Evolutionary conservation across 441 rosid species (phyloP).

Genomic region (Raphanus hybrid): DNA sequence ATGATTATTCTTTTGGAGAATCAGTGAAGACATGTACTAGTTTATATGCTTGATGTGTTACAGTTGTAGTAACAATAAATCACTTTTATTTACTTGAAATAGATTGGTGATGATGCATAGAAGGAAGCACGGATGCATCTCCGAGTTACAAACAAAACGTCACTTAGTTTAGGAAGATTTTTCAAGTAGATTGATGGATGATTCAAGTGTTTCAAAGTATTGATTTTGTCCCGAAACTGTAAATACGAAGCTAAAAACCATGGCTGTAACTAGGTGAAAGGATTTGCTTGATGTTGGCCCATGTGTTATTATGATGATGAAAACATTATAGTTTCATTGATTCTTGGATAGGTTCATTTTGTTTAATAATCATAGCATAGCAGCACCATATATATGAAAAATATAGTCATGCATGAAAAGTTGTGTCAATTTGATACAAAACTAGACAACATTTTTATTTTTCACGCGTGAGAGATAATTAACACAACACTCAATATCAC

Average conservation of each 20-base stretch:
- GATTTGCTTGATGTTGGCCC: background rate
- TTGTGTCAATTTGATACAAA: no score
- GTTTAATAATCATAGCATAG: no score
- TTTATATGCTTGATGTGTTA: conserved; percentile 23
- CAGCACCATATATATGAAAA: no score
- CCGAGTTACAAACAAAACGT: background rate
- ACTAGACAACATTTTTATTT: no score
- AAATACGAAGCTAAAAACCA: background rate
- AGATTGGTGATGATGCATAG: background rate
- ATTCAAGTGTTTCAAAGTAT: no score
- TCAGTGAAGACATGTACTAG: conserved; percentile 28
- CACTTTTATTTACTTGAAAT: conserved; percentile 4
- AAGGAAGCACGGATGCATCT: background rate
- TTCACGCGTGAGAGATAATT: no score
- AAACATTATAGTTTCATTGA: no score
- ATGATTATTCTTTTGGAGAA: conserved; percentile 30
- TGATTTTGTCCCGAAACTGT: no score
- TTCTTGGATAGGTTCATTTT: no score
- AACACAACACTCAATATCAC: no score
- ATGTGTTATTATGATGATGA: no score
- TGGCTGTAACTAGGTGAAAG: background rate
- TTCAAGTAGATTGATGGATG: background rate
- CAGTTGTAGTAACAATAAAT: conserved; percentile 8
- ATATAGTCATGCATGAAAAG: no score
- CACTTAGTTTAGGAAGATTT: background rate